Conservation (phyloP, 2,329 filamentous ascomycete species). For the Xylaria hypoxylon region DNA sequence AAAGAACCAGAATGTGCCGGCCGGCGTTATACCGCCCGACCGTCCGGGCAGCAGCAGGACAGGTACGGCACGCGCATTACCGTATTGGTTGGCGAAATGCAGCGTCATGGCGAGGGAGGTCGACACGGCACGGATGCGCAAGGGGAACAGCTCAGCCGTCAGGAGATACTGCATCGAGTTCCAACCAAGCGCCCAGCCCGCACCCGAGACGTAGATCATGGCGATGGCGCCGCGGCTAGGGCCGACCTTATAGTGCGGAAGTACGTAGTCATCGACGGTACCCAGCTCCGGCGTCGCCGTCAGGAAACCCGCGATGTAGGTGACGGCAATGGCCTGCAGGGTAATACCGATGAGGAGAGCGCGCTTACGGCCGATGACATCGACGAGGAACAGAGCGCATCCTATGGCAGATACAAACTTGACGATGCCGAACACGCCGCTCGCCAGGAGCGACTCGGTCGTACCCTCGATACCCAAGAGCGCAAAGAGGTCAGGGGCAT, state of each 20-base stretch:
- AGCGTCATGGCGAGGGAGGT: slow-evolving; percentile 81
- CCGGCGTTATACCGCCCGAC: slow-evolving; percentile 63
- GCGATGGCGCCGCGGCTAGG: slow-evolving; percentile 76
- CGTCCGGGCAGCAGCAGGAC: slow-evolving; percentile 72
- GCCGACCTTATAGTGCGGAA: slow-evolving; percentile 61
- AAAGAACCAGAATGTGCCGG: slow-evolving; percentile 84
- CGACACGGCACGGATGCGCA: slow-evolving; percentile 77
- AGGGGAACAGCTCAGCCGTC: slow-evolving; percentile 81
- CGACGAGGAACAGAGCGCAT: slow-evolving; percentile 83
- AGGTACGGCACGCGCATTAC: slow-evolving; percentile 79
- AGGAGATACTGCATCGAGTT: slow-evolving; percentile 84
- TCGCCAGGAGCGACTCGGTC: slow-evolving; percentile 77
- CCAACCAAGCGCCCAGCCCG: slow-evolving; percentile 78
- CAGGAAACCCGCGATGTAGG: slow-evolving; percentile 72
- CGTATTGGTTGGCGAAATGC: slow-evolving; percentile 84
- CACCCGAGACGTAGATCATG: slow-evolving; percentile 77
- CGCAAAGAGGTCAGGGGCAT: slow-evolving; percentile 78
- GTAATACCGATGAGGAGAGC: slow-evolving; percentile 70
- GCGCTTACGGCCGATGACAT: slow-evolving; percentile 80
- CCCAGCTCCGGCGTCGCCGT: slow-evolving; percentile 71
- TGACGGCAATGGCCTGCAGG: slow-evolving; percentile 70
- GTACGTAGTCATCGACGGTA: slow-evolving; percentile 59
- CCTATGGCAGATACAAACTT: slow-evolving; percentile 75
- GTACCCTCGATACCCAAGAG: slow-evolving; percentile 77
- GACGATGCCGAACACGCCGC: slow-evolving; percentile 79